Base-by-base conservation (phyloP, 2,329 filamentous ascomycete species). In the Calonectria naviculata region DNA sequence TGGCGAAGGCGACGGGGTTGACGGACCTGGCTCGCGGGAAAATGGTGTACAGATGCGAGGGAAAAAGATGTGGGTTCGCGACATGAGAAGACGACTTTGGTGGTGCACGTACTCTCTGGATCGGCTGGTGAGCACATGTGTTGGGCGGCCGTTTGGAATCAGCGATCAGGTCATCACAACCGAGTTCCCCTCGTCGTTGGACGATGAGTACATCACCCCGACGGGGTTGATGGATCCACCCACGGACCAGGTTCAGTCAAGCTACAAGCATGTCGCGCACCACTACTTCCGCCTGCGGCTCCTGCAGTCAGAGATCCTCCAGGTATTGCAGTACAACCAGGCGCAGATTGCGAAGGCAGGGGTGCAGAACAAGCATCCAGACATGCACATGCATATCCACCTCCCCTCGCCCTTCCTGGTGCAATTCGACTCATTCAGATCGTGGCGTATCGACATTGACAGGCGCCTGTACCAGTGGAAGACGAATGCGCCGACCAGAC, bases 41-140 rank as follows among this genome's bases (percentile, higher is more conserved):
- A 76, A 80, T 75, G 82, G 78, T 74, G 83, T 78, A 72, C 82
- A 84, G 78, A 87, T 82, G 88, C 93, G 86, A 83, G 92, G 82
- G 87, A 89, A 93, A 60, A 89, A 94, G 68, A 91, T 97, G 82
- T 98, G 95, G 89, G 89, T 95, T 44, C 91, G 96, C 65, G 97
- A 98, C 81, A 89, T 98, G 73, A 91, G 95, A 63, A 89, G 96
- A 68, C 90, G 96, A 36, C 87, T 98, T 17, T 98, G 95, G 95
- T 98, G 97, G 96, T 98, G 95, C 84, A 95, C 95, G 2, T 98
- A 98, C 83, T 96, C 94, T 6, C 91, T 98, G 67, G 96, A 98
- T 83, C 91, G 96, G n/a, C 91, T 98, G 6, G 96, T 98, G 62
- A 97, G 95, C 79, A 95, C 95, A 26, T 98, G 95, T 77, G 96